Base-by-base conservation (phyloP, 352 stramenopile genomes). In the Pythium dissimile region DNA sequence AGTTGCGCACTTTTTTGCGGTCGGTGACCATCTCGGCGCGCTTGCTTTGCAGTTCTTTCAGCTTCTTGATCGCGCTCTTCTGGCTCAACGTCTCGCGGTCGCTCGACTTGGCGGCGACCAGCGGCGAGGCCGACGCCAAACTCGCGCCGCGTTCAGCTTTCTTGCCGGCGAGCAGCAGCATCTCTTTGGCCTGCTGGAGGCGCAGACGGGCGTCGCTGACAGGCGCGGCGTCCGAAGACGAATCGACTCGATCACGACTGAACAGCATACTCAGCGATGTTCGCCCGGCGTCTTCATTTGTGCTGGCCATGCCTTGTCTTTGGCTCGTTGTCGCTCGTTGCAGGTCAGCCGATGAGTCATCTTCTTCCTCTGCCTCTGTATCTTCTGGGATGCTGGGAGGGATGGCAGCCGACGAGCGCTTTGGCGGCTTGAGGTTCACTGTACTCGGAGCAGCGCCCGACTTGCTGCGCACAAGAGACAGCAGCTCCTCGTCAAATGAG, bases 1-100 rank as follows among this genome's bases (percentile, higher is more conserved):
- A 93, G 56, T 93, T 93, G 44, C 83, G 75, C 27, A 93, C 80
- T 41, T 86, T 87, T 37, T 87, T 88, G 42, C 80, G 83, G 57
- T 92, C 80, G 1, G 65, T 71, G 13, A 75, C 77, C 80, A 93
- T 90, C 62, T 89, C 80, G 30, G 80, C 69, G 26, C 78, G 77
- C 39, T 89, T 88, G 28, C 66, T 69, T 43, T 92, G 83, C 45
- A 93, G 43, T 30, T 90, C 66, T 57, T 88, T 84, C 16, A 90
- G 69, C 38, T 88, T 89, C 45, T 77, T 77, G 47, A 87, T 80
- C 18, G 65, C 76, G 13, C 48, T 75, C 26, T 75, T 76, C 45
- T 92, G 83, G 41, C 78, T 86, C 5, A 52, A 54, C 11, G 83
- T 91, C 59, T 80, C 83, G 16, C 83, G 72, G 43, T 85, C 76